A percentile compares a stretch with the other conserved stretches of the same genome.
phyloP scores from a whole-genome alignment of 352 stramenopile species.

The Globisporangium nagaii region DNA sequence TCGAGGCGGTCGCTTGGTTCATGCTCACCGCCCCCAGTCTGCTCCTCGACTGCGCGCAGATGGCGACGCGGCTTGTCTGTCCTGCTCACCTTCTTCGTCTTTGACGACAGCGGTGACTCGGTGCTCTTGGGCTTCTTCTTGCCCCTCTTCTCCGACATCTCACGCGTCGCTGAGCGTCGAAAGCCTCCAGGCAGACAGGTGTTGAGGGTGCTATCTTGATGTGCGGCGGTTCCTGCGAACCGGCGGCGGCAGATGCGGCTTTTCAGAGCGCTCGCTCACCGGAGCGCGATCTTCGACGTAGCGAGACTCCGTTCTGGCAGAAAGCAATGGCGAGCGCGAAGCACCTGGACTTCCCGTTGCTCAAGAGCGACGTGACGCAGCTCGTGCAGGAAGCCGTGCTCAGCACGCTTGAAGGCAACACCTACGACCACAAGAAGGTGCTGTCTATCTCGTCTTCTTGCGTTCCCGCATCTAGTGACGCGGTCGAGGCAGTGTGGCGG shows the following conservation, averaged over 20 bases:
- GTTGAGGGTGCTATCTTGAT: too few relatives aligned
- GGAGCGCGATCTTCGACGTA: neutral
- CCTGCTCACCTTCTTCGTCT: neutral
- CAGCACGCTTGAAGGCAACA: conserved; percentile 62
- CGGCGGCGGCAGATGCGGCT: neutral
- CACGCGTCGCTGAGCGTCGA: too few relatives aligned
- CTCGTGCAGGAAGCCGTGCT: conserved; percentile 74
- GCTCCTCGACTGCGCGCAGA: neutral
- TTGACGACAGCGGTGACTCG: neutral
- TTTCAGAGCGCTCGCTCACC: neutral
- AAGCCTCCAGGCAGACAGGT: too few relatives aligned
- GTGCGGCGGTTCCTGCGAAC: too few relatives aligned
- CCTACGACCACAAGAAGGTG: conserved; percentile 77
- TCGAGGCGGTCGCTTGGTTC: too few relatives aligned
- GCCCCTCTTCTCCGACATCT: neutral
- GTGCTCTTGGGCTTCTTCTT: neutral
- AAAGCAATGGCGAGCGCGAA: conserved; percentile 25
- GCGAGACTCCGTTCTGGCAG: neutral
- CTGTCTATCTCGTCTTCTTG: too few relatives aligned
- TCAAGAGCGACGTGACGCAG: conserved; percentile 66
- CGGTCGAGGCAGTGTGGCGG: too few relatives aligned
- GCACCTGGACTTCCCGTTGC: conserved; percentile 67
- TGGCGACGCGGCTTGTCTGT: neutral
- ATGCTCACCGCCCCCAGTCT: neutral
- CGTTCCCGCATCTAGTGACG: too few relatives aligned